These are phyloP conservation scores for Eragrostis tef DNA, from an alignment of 202 grass and related monocot genomes.

Conservation along the genomic window DNA sequence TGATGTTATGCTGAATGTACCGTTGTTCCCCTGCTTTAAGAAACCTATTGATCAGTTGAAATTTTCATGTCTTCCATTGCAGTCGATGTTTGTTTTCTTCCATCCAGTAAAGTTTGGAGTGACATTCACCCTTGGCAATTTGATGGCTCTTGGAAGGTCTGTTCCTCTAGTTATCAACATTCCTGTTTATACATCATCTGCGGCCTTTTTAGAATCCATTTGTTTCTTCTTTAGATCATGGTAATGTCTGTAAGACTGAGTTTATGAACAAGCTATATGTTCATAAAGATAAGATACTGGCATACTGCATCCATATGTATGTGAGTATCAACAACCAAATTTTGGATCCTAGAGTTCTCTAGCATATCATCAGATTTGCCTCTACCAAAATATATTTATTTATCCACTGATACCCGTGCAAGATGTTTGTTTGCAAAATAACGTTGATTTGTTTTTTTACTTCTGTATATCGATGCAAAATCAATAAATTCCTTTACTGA, in stretches of 20 bases:
- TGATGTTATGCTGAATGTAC: neutral
- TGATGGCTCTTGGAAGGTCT: conserved; percentile 95
- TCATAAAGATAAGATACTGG: conserved; percentile 8
- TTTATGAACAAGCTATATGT: neutral
- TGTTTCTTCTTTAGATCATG: conserved; percentile 6
- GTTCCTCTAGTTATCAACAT: conserved; percentile 41
- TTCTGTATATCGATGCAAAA: neutral
- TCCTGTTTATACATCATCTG: conserved; percentile 19
- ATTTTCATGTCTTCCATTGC: conserved; percentile 37
- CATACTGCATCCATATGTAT: neutral
- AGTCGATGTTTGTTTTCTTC: conserved; percentile 99
- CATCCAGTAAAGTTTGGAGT: conserved; percentile 95
- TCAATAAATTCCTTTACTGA: conserved; percentile 5
- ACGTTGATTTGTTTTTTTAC: neutral
- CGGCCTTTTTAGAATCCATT: conserved; percentile 13
- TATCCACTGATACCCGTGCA: neutral
- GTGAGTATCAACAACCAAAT: neutral
- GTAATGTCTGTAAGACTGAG: conserved; percentile 9
- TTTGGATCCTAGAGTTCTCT: conserved; percentile 14
- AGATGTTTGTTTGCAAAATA: conserved; percentile 18
- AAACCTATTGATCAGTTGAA: conserved; percentile 30
- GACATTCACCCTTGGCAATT: conserved; percentile 98
- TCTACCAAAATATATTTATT: conserved; percentile 27
- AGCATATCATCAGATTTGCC: neutral
- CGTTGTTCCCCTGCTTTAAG: neutral